These are phyloP conservation scores for Solanum virginianum DNA, from an alignment of 257 asterid genomes.

Conservation along the genomic window DNA sequence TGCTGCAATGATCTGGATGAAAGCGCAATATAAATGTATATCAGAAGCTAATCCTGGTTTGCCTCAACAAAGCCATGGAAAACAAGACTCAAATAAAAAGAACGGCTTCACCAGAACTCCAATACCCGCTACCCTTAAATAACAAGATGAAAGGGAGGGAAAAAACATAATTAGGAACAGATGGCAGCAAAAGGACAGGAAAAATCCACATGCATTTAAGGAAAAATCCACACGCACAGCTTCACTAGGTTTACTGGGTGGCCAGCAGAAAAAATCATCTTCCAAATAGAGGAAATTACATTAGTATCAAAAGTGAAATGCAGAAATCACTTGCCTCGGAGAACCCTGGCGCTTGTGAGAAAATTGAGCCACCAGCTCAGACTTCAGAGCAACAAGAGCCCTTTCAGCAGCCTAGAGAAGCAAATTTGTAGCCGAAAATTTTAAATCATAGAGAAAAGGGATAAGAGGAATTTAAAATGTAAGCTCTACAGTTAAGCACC, in stretches of 20 bases:
- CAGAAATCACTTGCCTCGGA: slow-evolving; percentile 55
- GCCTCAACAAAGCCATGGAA: neutral
- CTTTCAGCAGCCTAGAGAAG: slow-evolving; percentile 76
- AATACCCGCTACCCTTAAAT: neutral
- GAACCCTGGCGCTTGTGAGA: slow-evolving; percentile 68
- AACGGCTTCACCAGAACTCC: neutral
- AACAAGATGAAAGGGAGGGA: neutral
- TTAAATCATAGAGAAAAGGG: neutral
- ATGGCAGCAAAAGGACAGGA: neutral
- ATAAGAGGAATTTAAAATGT: neutral
- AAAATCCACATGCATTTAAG: neutral
- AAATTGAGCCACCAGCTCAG: slow-evolving; percentile 44
- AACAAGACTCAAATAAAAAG: neutral
- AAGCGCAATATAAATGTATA: neutral
- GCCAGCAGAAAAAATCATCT: neutral
- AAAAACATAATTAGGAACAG: neutral
- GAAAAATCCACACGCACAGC: neutral
- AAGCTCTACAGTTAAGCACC: slow-evolving; percentile 27
- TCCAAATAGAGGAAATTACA: neutral
- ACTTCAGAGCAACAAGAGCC: slow-evolving; percentile 68
- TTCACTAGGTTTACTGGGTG: neutral
- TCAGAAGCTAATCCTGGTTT: neutral
- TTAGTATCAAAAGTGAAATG: neutral
- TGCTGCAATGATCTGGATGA: slow-evolving; percentile 60
- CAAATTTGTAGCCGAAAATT: neutral